Base-by-base conservation (phyloP, 225 moss, liverwort and hornwort species). In the Pseudoscleropodium purum region DNA sequence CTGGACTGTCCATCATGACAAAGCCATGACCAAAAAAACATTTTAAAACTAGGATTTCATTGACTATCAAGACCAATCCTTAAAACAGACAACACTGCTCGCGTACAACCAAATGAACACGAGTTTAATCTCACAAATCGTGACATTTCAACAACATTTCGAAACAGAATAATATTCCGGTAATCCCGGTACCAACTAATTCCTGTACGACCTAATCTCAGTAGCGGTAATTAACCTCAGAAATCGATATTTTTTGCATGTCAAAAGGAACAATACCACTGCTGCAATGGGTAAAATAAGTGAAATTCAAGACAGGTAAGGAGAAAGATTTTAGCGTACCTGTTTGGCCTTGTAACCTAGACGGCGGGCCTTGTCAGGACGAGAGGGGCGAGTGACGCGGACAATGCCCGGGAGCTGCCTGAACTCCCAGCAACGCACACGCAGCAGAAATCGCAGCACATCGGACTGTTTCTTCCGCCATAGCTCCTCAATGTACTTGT, bases 401-500 rank as follows among this genome's bases (percentile, higher is more conserved):
- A 97, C 95, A 82, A 97, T 96, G 74, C 96, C 94, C n/a, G 95
- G 96, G 79, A 97, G 95, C 93, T 97, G 95, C 84, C 97, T 92
- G 56, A 79, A 96, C 92, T 97, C 97, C 97, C 97, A 96, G 91
- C 97, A 97, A 84, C 95, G 94, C 85, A 96, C 96, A 76, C 96
- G 95, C 75, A 95, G 88, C 83, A 97, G 65, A 85, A 96, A 96
- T 39, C 95, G 92, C 87, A 97, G 93, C 91, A 96, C 97, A 85
- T 97, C 95, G n/a, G n/a, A n/a, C n/a, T 97, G 97, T 84, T 97
- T 97, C 94, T 96, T 97, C 85, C 96, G 91, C 97, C 97, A 96
- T 74, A 97, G 81, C 93, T 97, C 96, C 88, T 97, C 96, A 34
- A 97, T 83, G 75, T 97, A 96, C 94, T 97, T 97, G 94, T 96